Evolutionary conservation across 768 basidiomycete species (phyloP), one percentile per base, ranked within the genome.

Genomic region (Psilocybe sp.): DNA sequence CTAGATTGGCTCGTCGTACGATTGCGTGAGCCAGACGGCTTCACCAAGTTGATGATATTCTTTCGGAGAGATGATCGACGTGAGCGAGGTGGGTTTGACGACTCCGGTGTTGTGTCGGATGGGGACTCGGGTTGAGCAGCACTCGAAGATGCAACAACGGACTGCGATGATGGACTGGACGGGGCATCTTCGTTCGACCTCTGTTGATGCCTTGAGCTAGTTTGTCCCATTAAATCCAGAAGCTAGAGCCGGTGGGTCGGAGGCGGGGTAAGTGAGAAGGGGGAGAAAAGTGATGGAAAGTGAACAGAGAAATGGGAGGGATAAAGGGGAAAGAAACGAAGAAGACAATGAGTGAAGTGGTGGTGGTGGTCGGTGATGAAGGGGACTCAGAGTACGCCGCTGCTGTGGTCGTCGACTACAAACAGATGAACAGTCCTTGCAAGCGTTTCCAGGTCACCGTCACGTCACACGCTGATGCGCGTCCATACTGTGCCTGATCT

Each of bases 1-100:
- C 56, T 50, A 10, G 52, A 23, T 32, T 31, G 38, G 32, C 56
- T 53, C 37, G 33, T 55, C 14, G 59, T 33, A 7, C 60, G 56
- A 28, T 52, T 59, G 13, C 62, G 58, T 28, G 57, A 54, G 20
- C 42, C 58, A 23, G 52, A 56, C 3, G 62, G 58, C 35, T 57
- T 64, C 34, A 64, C 55, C 13, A 59, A 39, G 51, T 61, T 61
- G 49, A 64, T 55, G 36, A 64, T 50, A 44, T 44, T 61, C 44
- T 59, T 61, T 40, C 60, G 60, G 39, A 58, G 18, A 10, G 62
- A 61, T n/a, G 60, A 60, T 50, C 57, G 50, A 34, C 55, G 53
- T 44, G 62, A 60, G 43, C 51, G 57, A n/a, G 59, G 39, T 31
- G 37, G 16, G 46, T 53, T 51, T 31, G 60, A 54, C 9, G 48